Conservation (phyloP, 768 basidiomycete species). For the Podaxis rugospora region DNA sequence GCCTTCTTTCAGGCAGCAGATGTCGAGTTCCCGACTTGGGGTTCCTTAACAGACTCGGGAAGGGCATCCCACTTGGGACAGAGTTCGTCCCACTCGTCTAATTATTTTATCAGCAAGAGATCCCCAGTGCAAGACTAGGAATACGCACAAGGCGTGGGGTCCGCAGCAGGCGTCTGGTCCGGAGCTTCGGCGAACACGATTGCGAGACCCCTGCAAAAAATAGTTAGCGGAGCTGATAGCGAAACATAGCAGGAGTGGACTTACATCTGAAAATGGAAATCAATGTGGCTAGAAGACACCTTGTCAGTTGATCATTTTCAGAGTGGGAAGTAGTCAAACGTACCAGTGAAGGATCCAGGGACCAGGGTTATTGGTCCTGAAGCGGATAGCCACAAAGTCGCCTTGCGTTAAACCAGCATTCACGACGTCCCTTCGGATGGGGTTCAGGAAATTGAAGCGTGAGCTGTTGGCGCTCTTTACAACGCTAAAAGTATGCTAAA, state of each 20-base stretch:
- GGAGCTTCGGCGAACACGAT: conserved; percentile 16
- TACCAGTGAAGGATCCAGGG: conserved; percentile 49
- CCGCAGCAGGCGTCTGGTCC: neutral
- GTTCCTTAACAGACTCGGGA: neutral
- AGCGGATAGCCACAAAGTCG: conserved; percentile 51
- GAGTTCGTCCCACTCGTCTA: neutral
- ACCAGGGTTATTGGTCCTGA: conserved; percentile 62
- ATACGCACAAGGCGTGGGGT: neutral
- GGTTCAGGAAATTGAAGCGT: conserved; percentile 39
- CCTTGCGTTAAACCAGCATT: conserved; percentile 29
- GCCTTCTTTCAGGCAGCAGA: neutral
- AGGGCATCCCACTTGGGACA: neutral
- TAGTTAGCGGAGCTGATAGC: neutral
- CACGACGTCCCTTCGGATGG: conserved; percentile 50
- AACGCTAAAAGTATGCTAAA: conserved; percentile 33
- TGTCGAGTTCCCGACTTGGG: neutral
- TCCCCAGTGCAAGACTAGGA: neutral
- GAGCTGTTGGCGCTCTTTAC: conserved; percentile 32
- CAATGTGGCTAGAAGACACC: conserved; percentile 26
- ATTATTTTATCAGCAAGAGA: neutral
- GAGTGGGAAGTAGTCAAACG: neutral
- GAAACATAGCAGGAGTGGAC: neutral
- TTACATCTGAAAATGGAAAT: conserved; percentile 29
- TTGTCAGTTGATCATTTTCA: neutral
- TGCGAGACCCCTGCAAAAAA: conserved; percentile 12